Evolutionary conservation across 345 rosid species (phyloP), one percentile per base, ranked within the genome.

Genomic region (Moricandia arvensis): DNA sequence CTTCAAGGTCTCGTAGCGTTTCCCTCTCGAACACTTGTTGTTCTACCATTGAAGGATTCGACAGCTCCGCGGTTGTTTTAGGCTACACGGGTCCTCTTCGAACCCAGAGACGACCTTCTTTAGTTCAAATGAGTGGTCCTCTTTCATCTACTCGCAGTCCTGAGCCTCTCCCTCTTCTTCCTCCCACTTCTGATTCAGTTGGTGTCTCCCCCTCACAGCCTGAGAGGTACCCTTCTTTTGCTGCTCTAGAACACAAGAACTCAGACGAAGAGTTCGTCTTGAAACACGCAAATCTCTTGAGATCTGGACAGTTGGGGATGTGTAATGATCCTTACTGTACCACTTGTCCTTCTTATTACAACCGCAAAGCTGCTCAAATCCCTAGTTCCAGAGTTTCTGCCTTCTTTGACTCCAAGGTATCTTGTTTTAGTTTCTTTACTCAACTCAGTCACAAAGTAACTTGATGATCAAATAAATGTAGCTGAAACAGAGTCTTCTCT

Each of bases 261-360:
- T 49, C 57, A 6, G 81, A 84, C 4, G 82, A 86, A 12, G 80
- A 61, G 6, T 80, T 80, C 74, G 80, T 73, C 21, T 59, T 68
- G 63, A 89, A 33, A 33, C 35, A 33, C 1, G 34, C 6, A 33
- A 5, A 33, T 5, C 35, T 5, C 6, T 33, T 33, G 35, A 33
- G 7, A 33, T 33, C 35, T 33, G 35, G 7, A 33, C 0, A 33
- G 1, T 33, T 33, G 7, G 35, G 35, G 35, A 33, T 33, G 35
- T 33, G 35, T 33, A 33, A 33, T 33, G 35, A 33, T 33, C 35
- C 35, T 4, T 33, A 33, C 35, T 33, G 35, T 33, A 33, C 35
- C 6, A 33, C 35, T 33, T 33, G 7, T 1, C 35, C 35, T 4
- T 6, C 35, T 33, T 4, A 29, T 2, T 45, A 45, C 53, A 45